Base-by-base conservation (phyloP, 2,329 filamentous ascomycete genomes). In the Stachybotrys elegans region DNA sequence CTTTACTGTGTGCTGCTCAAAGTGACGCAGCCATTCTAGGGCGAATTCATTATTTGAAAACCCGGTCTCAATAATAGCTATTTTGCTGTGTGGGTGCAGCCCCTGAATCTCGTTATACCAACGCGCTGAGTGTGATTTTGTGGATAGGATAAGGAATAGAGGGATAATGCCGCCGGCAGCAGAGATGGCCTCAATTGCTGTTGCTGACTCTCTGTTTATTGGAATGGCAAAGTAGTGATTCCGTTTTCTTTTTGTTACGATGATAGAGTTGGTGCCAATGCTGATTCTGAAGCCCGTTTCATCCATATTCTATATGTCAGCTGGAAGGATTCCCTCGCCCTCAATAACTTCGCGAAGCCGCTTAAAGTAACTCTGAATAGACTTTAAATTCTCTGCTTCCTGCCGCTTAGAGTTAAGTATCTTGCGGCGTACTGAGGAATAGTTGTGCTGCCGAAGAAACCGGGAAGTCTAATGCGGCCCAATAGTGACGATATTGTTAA, bases 271-370 rank as follows among this genome's bases (percentile, higher is more conserved):
- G 20, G 40, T 39, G 6, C 42, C 35, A 35, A 46, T 58, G 12
- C 37, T 43, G 25, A 43, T 59, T 22, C 34, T 43, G 8, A 52
- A 56, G 52, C 58, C n/a, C 45, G 49, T 32, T 45, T 49, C 23
- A 20, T 38, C 35, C 12, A 38, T 20, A 22, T 38, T 38, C 35
- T 19, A 38, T 19, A 38, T 38, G 19, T 38, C 19, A 6, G 14
- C 35, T 9, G 14, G 16, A 9, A 9, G 16, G 19, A 38, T 38
- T 9, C 35, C 35, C 8, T 20, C n/a, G 14, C 20, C n/a, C 9
- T 11, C n/a, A 19, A 38, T 38, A 19, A 38, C 25, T 29, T 29
- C 25, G 14, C 25, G 25, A 14, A 29, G 25, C 8, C 25, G 8
- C 8, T 29, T 14, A 14, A 29, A 29, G 25, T 29, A 29, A 29